Conservation (phyloP, 1,139 yeast genomes). For the Candida sp. region DNA sequence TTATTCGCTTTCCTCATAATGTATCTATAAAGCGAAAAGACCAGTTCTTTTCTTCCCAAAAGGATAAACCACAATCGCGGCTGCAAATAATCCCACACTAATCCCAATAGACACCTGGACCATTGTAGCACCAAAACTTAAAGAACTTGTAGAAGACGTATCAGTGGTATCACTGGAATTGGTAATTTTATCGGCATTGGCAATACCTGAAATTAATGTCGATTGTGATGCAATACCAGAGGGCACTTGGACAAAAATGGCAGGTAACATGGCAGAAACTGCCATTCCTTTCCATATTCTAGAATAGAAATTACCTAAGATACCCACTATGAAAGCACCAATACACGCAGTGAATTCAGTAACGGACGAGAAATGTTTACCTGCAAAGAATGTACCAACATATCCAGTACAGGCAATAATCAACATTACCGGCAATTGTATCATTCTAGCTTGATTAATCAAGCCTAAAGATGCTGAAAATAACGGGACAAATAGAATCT, state of each 20-base stretch:
- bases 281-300: constrained; percentile 92
- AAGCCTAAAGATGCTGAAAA: constrained; percentile 72
- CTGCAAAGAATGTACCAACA: constrained; percentile 79
- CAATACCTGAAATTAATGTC: constrained; percentile 74
- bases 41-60: constrained; percentile 88
- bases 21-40: constrained; percentile 64
- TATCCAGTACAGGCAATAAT: constrained; percentile 76
- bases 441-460: constrained; percentile 79
- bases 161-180: constrained; percentile 20
- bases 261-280: constrained; percentile 94
- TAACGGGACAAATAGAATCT: constrained; percentile 77
- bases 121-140: constrained; percentile 81
- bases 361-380: constrained; percentile 66
- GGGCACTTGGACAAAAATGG: constrained; percentile 92
- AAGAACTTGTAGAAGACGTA: constrained; percentile 20
- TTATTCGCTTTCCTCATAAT: no score
- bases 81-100: constrained; percentile 89
- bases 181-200: constrained; percentile 70
- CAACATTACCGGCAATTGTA: constrained; percentile 81
- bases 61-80: constrained; percentile 87
- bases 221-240: constrained; percentile 92
- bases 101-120: constrained; percentile 91
- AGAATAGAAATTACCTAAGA: constrained; percentile 86
- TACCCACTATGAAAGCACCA: constrained; percentile 88
- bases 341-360: constrained; percentile 85